Base-by-base conservation (phyloP, 2,329 filamentous ascomycete genomes). In the Fusarium metavorans region DNA sequence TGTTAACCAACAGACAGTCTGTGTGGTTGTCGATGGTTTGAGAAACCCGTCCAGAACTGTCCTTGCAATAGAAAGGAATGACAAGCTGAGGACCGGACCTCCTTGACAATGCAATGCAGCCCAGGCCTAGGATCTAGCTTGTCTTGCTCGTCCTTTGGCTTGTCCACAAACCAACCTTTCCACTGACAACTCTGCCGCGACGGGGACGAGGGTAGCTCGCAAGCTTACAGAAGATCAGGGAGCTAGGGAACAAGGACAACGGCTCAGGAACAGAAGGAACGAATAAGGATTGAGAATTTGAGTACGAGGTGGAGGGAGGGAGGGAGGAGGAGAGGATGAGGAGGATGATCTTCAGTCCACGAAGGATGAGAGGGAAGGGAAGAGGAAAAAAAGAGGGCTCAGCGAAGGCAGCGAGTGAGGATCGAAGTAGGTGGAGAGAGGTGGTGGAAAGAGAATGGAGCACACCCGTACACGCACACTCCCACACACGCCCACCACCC, bases 401-500 rank as follows among this genome's bases (percentile, higher is more conserved):
- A 76, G 64, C 45, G 71, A 27, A 65, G 67, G 73, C 37, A 74
- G 71, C 68, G 64, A 76, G 71, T 72, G 70, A 76, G 72, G 72
- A 73, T 73, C 61, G 48, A 59, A 63, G 64, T 71, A 59, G 60
- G 71, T 74, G 72, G 72, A 74, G 63, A 71, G 72, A 72, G 61
- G 71, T 72, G 68, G 72, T 74, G 72, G 62, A 48, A 69, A 68
- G 72, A 67, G 65, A 66, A 77, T 72, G 67, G 68, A 69, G 64
- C 70, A 68, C 69, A 66, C 52, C 60, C 66, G 72, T 67, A 71
- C 73, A 74, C 65, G 67, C 70, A 75, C 73, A 77, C 74, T 64
- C 75, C 72, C 66, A 58, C 70, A 72, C 76, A 77, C 71, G 70
- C 73, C 45, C 45, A 50, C 64, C 74, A 76, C 76, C 57, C 70